Evolutionary conservation across 1,284 basidiomycete species (phyloP), one percentile per base, ranked within the genome.

Genomic region (Apiotrichum laibachii): DNA sequence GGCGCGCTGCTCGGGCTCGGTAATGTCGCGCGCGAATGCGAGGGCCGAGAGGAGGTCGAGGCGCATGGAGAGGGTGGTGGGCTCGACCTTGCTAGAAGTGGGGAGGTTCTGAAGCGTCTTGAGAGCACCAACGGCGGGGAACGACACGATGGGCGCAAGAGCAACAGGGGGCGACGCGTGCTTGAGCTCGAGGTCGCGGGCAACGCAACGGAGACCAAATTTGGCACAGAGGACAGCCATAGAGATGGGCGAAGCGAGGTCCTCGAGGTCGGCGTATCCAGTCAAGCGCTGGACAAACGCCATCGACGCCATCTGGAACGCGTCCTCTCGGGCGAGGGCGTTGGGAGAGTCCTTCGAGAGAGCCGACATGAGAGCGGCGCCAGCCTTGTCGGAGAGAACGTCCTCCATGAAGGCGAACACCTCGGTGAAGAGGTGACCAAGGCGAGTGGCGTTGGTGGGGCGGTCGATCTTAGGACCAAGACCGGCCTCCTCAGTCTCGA

Each of bases 381-480:
- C 56, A 33, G 73, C 64, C 16, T 56, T 53, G 11, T 64, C 63
- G 26, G 66, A 65, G 47, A 75, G 63, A 1, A 77, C 68, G 49
- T 80, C 77, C 6, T 69, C 62, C 34, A 78, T 60, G 75, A 94
- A 92, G 57, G 88, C 85, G 6, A 81, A 78, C 8, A 92, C 82
- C 72, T 98, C 94, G 18, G 85, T 81, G 86, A 93, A 96, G 72
- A 92, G 88, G 42, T 85, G 81, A 50, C 86, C 85, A 8, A 97
- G 79, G 5, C 83, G 83, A 5, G 82, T 71, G 15, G 88, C 75
- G 67, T 88, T 83, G 7, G 80, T 72, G 19, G 69, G 60, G 2
- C 81, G 77, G 13, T 68, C 62, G 39, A 79, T 59, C n/a, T 67
- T 42, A 35, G 73, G 69, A 13, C 67, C 70, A 39, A 77, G 72